Conservation (phyloP, 2,329 filamentous ascomycete genomes). For the Myriosclerotinia scirpicola region DNA sequence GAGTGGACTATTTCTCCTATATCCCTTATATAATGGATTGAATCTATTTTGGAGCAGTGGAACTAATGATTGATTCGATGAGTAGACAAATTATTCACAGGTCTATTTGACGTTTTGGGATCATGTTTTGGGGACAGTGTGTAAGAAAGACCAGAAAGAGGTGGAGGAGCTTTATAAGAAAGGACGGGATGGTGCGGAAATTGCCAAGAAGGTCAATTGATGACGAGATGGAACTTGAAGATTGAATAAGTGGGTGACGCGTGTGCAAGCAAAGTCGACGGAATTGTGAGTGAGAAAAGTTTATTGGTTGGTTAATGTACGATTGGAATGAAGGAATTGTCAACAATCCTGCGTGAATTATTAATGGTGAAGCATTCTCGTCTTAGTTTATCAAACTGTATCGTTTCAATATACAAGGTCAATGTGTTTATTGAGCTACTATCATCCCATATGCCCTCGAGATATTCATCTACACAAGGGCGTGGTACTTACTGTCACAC, state of each 20-base stretch:
- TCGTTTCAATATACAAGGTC: too few relatives aligned
- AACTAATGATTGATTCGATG: not conserved
- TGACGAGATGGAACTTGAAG: not conserved
- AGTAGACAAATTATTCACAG: constrained; percentile 15
- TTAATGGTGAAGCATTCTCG: not conserved
- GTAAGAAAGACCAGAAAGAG: not conserved
- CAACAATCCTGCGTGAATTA: too few relatives aligned
- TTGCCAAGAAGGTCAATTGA: constrained; percentile 5
- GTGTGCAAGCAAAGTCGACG: not conserved
- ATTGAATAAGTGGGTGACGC: not conserved
- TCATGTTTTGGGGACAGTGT: constrained; percentile 4
- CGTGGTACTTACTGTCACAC: too few relatives aligned
- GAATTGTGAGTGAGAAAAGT: not conserved
- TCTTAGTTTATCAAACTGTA: too few relatives aligned
- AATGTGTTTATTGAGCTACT: too few relatives aligned
- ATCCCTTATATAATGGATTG: too few relatives aligned
- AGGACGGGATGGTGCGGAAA: constrained; percentile 1
- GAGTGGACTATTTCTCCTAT: not conserved
- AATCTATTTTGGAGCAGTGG: not conserved
- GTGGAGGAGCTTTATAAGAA: constrained; percentile 11
- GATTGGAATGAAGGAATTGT: too few relatives aligned
- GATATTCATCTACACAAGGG: too few relatives aligned
- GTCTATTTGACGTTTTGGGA: constrained; percentile 18
- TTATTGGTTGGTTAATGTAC: too few relatives aligned
- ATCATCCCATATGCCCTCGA: too few relatives aligned